Evolutionary conservation across 176 grass and related monocot genomes (phyloP), one percentile per base, ranked within the genome.

Genomic region (Eleusine coracana): DNA sequence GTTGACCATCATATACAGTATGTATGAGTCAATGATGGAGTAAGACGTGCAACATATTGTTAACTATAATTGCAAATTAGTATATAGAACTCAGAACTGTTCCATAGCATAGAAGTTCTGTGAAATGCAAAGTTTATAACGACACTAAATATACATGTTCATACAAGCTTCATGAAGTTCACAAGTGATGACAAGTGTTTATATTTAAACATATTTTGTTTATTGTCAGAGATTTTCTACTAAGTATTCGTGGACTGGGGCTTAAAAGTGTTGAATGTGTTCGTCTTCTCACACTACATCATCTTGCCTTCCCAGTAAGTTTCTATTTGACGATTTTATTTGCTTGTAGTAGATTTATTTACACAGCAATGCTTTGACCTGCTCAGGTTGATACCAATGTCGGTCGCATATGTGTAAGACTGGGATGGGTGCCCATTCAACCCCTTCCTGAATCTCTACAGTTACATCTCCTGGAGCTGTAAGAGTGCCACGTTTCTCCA

Each of bases 201-300:
- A 17, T 80, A 52, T 39, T 85, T 75, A n/a, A 69, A 62, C 3
- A 13, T 29, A 71, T 80, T 84, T 65, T 21, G 83, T 66, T 66
- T 89, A 23, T 59, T 93, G 78, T 71, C 83, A 99, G 96, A 91
- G 96, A 99, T 51, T 99, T 85, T 86, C 82, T 99, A 48, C 86
- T 99, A 49, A 96, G 96, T 80, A 96, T 99, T 92, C 86, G 79
- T 51, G 93, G 96, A 92, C 71, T 99, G 81, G 96, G 96, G 45
- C 92, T 99, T 60, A 99, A 99, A 88, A 99, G 96, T 82, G 96
- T 99, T 69, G 96, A 99, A 76, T 99, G 96, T 80, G 83, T 99
- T 39, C 96, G 96, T 56, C 93, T 99, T 87, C 83, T 99, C 71
- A 84, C 96, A 58, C 86, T 99, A 41, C 93, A 94, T 85, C 93